These are phyloP conservation scores for Sphaerostilbella broomeana DNA, from an alignment of 2,329 filamentous ascomycete genomes.

Conservation along the genomic window DNA sequence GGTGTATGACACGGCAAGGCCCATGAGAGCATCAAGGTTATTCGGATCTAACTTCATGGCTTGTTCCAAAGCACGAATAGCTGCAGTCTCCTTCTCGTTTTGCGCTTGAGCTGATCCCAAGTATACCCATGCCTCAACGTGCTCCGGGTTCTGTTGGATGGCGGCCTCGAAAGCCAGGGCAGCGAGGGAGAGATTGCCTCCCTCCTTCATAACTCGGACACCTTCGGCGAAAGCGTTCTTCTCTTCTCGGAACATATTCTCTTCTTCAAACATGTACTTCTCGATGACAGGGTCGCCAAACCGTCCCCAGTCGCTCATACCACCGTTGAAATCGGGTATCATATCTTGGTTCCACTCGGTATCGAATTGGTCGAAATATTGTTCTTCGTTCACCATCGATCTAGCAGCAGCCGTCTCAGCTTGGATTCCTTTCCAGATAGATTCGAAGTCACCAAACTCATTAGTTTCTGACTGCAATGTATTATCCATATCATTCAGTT, in stretches of 20 bases:
- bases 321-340: slow-evolving; percentile 51
- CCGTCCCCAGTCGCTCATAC: slow-evolving; percentile 55
- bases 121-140: slow-evolving; percentile 89
- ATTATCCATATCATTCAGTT: slow-evolving; percentile 80
- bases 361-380: slow-evolving; percentile 63
- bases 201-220: slow-evolving; percentile 84
- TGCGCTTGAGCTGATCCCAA: slow-evolving; percentile 90
- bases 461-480: slow-evolving; percentile 61
- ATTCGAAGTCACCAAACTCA: slow-evolving; percentile 83
- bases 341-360: slow-evolving; percentile 65
- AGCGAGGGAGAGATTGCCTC: slow-evolving; percentile 88
- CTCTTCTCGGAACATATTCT: slow-evolving; percentile 80
- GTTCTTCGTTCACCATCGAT: slow-evolving; percentile 62
- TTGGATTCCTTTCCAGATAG: slow-evolving; percentile 77
- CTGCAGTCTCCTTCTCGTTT: slow-evolving; percentile 96
- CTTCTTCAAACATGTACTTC: slow-evolving; percentile 89
- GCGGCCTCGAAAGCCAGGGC: slow-evolving; percentile 94
- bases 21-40: slow-evolving; percentile 89
- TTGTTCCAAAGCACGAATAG: slow-evolving; percentile 88
- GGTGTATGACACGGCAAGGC: slow-evolving; percentile 90
- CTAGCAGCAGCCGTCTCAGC: slow-evolving; percentile 65
- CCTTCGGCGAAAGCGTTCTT: slow-evolving; percentile 88
- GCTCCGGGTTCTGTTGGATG: slow-evolving; percentile 78
- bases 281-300: slow-evolving; percentile 73
- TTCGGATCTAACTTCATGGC: slow-evolving; percentile 80